Evolutionary conservation across 768 basidiomycete species (phyloP), one percentile per base, ranked within the genome.

Genomic region (Mycena indigotica): DNA sequence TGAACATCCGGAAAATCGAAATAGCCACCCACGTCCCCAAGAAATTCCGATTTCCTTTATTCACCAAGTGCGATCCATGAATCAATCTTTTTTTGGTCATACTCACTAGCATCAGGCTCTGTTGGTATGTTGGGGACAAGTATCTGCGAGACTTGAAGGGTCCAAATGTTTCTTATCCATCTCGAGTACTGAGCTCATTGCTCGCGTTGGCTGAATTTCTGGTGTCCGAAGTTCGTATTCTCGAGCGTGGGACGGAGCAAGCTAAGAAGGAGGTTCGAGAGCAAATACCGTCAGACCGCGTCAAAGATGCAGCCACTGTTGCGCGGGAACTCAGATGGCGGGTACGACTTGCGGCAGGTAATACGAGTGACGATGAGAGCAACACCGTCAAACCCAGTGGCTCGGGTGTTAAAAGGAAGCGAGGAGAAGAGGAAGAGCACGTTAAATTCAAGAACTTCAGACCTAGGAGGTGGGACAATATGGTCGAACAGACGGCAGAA

Each of bases 11-110:
- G 48, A 86, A 94, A 50, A 97, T 99, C 65, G 96, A 99, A 72
- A 91, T 93, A 61, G 80, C 84, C 2, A 98, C 95, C 1, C 88
- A 90, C 55, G 96, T 98, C 1, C 95, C 96, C 0, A 94, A 91
- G 71, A 91, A 91, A 70, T 95, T 94, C 70, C 81, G 91, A 41
- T 95, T 92, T 66, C 93, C 93, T 1, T 78, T 87, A 69, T 92
- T 95, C 65, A 76, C 86, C 55, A 87, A 81, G 91, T 91, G n/a
- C 66, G 5, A 76, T 69, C 68, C 54, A 19, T 69, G 19, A 26
- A 12, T 1, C 19, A 16, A 21, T 28, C 58, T 28, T 52, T 58
- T 52, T 63, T 69, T 53, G 45, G 55, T 8, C 57, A 13, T 48
- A 51, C 12, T 25, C n/a, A 12, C 61, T 40, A 45, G 39, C 44